Evolutionary conservation across 768 basidiomycete species (phyloP), one percentile per base, ranked within the genome.

Genomic region (Leucocoprinus leucothites): DNA sequence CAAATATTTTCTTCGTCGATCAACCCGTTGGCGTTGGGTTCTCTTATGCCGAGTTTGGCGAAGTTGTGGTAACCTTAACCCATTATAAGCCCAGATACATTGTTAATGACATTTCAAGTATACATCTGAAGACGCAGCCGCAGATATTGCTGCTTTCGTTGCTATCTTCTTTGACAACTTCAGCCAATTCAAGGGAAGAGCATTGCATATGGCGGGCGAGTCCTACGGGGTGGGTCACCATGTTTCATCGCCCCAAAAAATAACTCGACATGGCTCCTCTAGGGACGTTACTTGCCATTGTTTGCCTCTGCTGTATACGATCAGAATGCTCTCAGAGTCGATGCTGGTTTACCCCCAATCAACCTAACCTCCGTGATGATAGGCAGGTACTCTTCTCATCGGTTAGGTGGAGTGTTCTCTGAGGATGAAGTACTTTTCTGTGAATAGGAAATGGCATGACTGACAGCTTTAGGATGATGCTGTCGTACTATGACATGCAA

Each of bases 141-240:
- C 79, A 58, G 86, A 92, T 62, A 73, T 91, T 36, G 76, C 86
- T 47, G 85, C 89, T 0, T 92, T 92, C 68, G 74, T 91, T 51
- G 73, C 81, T 1, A 86, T 93, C 53, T 91, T 91, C 70, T 89
- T 91, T 61, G 85, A 91, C 59, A 84, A 85, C 0, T 94, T 92
- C 72, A 73, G 76, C 13, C 79, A 89, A 59, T 91, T 88, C 67
- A 65, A 81, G 46, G 87, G 86, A 2, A 70, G 89, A 21, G 72
- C 80, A 0, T 75, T 93, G 43, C 87, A 91, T 59, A 74, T 92
- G 48, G 77, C 89, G 0, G 91, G 89, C 24, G 90, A 92, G 71
- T 90, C 86, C 1, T 91, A 91, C 60, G 89, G 82, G 0, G 89
- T 87, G 59, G 40, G 63, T 61, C 43, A 2, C 31, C 5, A 31